These are phyloP conservation scores for Orbilia oligospora DNA, from an alignment of 2,329 filamentous ascomycete genomes.

Conservation along the genomic window DNA sequence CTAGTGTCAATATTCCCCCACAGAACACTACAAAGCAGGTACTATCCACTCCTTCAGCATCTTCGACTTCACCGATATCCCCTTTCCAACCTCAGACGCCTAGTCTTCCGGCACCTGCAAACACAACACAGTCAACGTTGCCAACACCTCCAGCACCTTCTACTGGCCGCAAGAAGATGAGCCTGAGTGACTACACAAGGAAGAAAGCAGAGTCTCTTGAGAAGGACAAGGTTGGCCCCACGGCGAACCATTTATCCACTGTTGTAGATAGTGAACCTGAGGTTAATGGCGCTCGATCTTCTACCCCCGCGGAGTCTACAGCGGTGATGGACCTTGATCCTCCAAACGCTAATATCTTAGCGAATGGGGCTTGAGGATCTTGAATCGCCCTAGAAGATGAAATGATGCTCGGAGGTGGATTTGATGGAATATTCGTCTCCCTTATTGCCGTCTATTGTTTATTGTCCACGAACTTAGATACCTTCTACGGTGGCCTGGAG, in stretches of 20 bases:
- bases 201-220: conserved; percentile 52
- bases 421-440: conserved; percentile 36
- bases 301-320: conserved; percentile 3
- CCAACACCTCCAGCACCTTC: conserved; percentile 39
- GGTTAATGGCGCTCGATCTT: conserved; percentile 19
- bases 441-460: conserved; percentile 37
- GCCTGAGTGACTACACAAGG: conserved; percentile 46
- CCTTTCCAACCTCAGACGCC: conserved; percentile 40
- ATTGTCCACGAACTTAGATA: conserved; percentile 56
- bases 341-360: conserved; percentile 27
- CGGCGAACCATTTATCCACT: conserved; percentile 16
- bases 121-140: background rate
- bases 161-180: conserved; percentile 46
- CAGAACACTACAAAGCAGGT: conserved; percentile 16
- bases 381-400: background rate
- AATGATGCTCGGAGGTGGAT: background rate
- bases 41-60: conserved; percentile 31
- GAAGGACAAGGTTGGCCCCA: conserved; percentile 37
- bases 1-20: background rate
- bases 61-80: conserved; percentile 32
- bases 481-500: conserved; percentile 55
- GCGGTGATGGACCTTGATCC: conserved; percentile 50
- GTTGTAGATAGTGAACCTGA: conserved; percentile 37
- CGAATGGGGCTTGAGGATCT: conserved; percentile 32
- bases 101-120: background rate